Evolutionary conservation across 805 yeast species (phyloP).

Genomic region (Barnettozyma sp.): DNA sequence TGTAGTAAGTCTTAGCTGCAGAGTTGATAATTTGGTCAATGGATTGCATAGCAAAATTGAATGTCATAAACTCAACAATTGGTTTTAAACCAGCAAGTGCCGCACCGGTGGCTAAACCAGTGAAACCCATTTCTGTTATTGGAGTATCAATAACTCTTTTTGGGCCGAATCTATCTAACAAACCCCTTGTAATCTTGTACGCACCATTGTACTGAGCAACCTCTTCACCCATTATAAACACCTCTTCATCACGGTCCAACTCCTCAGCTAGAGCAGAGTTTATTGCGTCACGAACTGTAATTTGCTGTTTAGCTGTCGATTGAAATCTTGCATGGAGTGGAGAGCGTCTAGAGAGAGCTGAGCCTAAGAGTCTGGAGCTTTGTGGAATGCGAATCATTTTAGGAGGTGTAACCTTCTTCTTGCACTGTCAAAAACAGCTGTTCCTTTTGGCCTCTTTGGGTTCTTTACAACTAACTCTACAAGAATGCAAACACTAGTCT

Average conservation of each 20-base stretch:
- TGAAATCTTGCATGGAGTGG: constrained; percentile 18
- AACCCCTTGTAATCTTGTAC: constrained; percentile 92
- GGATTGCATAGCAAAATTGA: constrained; percentile 99
- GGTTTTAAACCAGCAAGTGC: constrained; percentile 81
- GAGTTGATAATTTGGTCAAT: constrained; percentile 98
- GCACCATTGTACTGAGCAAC: constrained; percentile 99
- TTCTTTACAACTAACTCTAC: no score
- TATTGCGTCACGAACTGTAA: constrained; percentile 96
- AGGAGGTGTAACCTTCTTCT: constrained; percentile 4
- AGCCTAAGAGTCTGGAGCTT: constrained; percentile 8
- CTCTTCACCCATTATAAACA: constrained; percentile 97
- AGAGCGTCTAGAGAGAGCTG: constrained; percentile 6
- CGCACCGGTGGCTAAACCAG: constrained; percentile 90
- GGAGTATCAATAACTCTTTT: constrained; percentile 82
- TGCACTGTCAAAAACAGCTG: constrained; percentile 1
- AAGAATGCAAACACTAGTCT: no score
- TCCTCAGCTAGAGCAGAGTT: constrained; percentile 96
- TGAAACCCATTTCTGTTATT: constrained; percentile 98
- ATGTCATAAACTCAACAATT: constrained; percentile 97
- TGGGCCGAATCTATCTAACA: constrained; percentile 76
- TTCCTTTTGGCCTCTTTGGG: no score
- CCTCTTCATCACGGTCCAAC: constrained; percentile 90
- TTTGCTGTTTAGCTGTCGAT: constrained; percentile 30
- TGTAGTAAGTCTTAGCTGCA: constrained; percentile 96
- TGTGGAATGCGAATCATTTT: constrained; percentile 1